Conservation (phyloP, 192 early-diverging fungal genomes). For the Paraglomus brasilianum region DNA sequence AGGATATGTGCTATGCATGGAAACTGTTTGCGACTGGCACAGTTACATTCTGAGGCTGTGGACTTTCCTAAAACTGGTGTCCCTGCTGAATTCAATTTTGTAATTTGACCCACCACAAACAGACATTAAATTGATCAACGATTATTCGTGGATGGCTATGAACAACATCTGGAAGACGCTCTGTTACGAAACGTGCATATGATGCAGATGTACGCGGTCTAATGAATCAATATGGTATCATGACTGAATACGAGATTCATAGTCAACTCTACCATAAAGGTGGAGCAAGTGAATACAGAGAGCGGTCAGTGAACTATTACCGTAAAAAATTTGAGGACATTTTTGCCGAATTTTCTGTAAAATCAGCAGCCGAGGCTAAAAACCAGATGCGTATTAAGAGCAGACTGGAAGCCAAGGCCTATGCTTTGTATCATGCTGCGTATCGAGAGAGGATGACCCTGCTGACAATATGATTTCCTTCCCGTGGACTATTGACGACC, state of each 20-base stretch:
- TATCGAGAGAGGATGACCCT: conserved; percentile 49
- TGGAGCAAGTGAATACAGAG: conserved; percentile 45
- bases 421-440: conserved; percentile 71
- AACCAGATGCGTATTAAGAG: too few relatives aligned
- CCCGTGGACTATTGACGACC: conserved; percentile 50
- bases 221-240: conserved; percentile 68
- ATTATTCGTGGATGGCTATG: conserved; percentile 48
- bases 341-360: too few relatives aligned
- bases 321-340: conserved; percentile 47
- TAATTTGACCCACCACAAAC: conserved; percentile 47
- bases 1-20: conserved; percentile 53
- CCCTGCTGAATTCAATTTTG: conserved; percentile 47
- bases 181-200: conserved; percentile 41
- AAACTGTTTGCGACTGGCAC: conserved; percentile 58
- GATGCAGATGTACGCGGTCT: conserved; percentile 52
- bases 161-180: conserved; percentile 54
- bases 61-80: conserved; percentile 73
- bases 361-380: conserved; percentile 14
- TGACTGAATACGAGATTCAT: conserved; percentile 43
- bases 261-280: conserved; percentile 33
- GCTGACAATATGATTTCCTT: conserved; percentile 42
- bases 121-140: conserved; percentile 38
- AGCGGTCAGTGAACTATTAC: conserved; percentile 40
- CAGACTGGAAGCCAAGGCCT: conserved; percentile 49
- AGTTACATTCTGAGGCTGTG: conserved; percentile 70